Conservation (phyloP, 345 rosid genomes). For the Gossypium rotundifolium region DNA sequence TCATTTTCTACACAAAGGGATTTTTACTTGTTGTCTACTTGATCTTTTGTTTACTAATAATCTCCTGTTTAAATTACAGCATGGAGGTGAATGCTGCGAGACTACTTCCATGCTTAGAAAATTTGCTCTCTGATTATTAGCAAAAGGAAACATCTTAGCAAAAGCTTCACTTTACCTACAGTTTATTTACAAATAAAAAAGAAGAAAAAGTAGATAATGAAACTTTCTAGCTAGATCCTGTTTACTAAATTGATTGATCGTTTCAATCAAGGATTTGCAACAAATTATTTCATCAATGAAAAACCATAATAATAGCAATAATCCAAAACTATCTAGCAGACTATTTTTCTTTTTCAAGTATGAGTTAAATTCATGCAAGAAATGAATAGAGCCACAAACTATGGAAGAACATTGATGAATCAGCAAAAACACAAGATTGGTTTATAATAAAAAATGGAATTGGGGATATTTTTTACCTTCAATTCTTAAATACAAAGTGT, state of each 20-base stretch:
- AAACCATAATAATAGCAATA: neutral
- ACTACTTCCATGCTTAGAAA: conserved; percentile 56
- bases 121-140: neutral
- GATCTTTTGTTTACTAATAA: conserved; percentile 19
- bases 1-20: conserved; percentile 6
- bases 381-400: neutral
- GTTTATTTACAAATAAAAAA: neutral
- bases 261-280: neutral
- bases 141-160: conserved; percentile 10
- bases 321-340: neutral
- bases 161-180: neutral
- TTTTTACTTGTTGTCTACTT: conserved; percentile 22
- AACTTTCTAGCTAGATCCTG: neutral
- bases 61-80: conserved; percentile 29
- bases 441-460: neutral
- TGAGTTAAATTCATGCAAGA: neutral
- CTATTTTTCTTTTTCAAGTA: neutral
- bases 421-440: neutral
- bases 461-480: neutral
- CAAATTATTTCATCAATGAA: neutral
- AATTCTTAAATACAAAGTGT: neutral
- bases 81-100: conserved; percentile 34
- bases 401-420: neutral
- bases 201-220: neutral
- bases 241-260: neutral